These are phyloP conservation scores for Chaetothyriales sp. DNA, from an alignment of 2,329 filamentous ascomycete genomes.

Conservation along the genomic window DNA sequence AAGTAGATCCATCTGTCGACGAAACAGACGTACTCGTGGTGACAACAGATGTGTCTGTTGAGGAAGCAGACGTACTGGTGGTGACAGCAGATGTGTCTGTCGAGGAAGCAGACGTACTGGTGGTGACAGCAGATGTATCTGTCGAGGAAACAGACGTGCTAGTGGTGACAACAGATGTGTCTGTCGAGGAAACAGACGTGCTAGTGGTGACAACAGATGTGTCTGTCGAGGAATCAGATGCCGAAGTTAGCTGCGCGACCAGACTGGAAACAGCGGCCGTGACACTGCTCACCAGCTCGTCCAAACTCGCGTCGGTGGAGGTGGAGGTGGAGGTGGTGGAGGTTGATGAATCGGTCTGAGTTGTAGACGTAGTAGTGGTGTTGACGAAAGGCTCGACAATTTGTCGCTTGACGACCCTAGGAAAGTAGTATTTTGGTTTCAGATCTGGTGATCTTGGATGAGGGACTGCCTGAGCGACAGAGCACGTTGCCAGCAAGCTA, in stretches of 20 bases:
- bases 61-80: neutral
- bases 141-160: conserved; percentile 4
- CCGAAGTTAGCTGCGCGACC: neutral
- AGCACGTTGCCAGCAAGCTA: conserved; percentile 17
- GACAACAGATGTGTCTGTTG: neutral
- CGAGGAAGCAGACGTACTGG: conserved; percentile 6
- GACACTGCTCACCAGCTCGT: neutral
- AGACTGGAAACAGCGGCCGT: neutral
- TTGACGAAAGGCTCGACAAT: conserved; percentile 6
- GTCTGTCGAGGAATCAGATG: neutral
- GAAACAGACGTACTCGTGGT: neutral
- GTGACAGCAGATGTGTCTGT: neutral
- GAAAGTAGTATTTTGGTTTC: conserved; percentile 21
- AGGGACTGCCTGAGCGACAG: conserved; percentile 20
- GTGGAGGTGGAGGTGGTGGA: neutral
- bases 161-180: conserved; percentile 12
- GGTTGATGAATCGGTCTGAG: conserved; percentile 3
- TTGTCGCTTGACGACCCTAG: conserved; percentile 19
- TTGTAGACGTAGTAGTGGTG: conserved; percentile 1
- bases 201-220: neutral
- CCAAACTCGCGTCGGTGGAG: neutral
- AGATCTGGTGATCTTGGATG: conserved; percentile 12
- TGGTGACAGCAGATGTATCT: conserved; percentile 9
- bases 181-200: neutral
- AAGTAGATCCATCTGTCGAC: neutral